Base-by-base conservation (phyloP, 2,329 filamentous ascomycete genomes). In the Fusarium scirpi region DNA sequence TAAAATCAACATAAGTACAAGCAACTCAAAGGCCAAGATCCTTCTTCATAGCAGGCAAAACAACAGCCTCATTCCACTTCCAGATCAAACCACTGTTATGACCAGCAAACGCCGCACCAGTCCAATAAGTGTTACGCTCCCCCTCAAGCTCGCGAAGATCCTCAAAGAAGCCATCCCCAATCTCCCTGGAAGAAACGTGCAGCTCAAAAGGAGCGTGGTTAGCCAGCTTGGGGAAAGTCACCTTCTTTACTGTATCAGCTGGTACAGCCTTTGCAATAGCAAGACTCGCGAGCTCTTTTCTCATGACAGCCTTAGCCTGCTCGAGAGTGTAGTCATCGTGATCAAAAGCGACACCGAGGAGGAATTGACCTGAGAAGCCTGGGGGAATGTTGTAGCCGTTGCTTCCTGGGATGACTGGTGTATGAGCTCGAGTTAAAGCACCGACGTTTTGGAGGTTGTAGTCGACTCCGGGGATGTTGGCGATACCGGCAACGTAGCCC, bases 1-100 rank as follows among this genome's bases (percentile, higher is more conserved):
- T 3, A 3, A 11, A 13, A 22, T 4, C 6, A 10, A 24, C 6
- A 11, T 12, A 1, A n/a, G 40, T 6, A 18, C 6, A 6, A 6
- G 0, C 4, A 9, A 15, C 2, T 60, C 6, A 70, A 41, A 72
- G 69, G 2, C 59, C 62, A 13, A 72, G 62, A 20, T 49, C 69
- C 53, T 62, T 68, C 57, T 66, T 73, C 15, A 73, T 9, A 5
- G 58, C 66, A 1, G 71, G 71, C 3, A 73, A 11, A 11, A 73
- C 25, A 7, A 47, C 55, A 6, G 34, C 56, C n/a, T 74, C 69
- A 3, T 73, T 72, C 69, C 69, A 73, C 9, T 43, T 53, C 71
- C 71, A 73, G 22, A 74, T 61, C 34, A 70, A 25, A 1, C 51
- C 71, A 18, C 71, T 73, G 55, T 70, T 73, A 18, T 73, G 71